A percentile compares a stretch with the other conserved stretches of the same genome.
These are phyloP conservation scores for Mycena epipterygia DNA, from an alignment of 768 basidiomycete species.

Conservation along the genomic window DNA sequence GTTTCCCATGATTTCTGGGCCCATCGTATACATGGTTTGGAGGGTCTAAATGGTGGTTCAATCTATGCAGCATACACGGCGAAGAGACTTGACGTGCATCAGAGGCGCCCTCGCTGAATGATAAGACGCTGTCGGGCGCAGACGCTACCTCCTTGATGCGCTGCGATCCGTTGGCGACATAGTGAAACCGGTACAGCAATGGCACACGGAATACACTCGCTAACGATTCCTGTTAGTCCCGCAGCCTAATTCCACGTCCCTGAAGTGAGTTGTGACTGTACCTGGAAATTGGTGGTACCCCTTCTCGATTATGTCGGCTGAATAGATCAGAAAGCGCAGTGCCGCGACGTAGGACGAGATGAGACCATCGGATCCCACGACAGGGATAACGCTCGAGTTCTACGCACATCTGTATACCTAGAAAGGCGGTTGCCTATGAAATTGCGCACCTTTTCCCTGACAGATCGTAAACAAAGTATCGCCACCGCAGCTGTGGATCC, in stretches of 20 bases:
- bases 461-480: too few relatives aligned
- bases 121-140: constrained; percentile 6
- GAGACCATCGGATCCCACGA: background rate
- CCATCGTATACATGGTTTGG: constrained; percentile 10
- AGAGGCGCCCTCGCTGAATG: background rate
- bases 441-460: too few relatives aligned
- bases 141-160: background rate
- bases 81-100: background rate
- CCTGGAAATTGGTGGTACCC: constrained; percentile 1
- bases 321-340: background rate
- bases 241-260: too few relatives aligned
- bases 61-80: background rate
- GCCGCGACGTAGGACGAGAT: background rate
- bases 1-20: background rate
- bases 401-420: too few relatives aligned
- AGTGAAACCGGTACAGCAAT: constrained; percentile 3
- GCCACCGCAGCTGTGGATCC: too few relatives aligned
- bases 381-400: too few relatives aligned
- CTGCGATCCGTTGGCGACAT: background rate
- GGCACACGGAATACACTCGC: constrained; percentile 15
- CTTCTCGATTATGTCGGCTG: background rate
- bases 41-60: background rate
- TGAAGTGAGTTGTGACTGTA: too few relatives aligned
- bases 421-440: too few relatives aligned
- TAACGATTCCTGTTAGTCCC: too few relatives aligned